A percentile compares a stretch with the other conserved stretches of the same genome.
Evolutionary conservation across 805 yeast genomes (phyloP).

Genomic region (Starmerella powellii): DNA sequence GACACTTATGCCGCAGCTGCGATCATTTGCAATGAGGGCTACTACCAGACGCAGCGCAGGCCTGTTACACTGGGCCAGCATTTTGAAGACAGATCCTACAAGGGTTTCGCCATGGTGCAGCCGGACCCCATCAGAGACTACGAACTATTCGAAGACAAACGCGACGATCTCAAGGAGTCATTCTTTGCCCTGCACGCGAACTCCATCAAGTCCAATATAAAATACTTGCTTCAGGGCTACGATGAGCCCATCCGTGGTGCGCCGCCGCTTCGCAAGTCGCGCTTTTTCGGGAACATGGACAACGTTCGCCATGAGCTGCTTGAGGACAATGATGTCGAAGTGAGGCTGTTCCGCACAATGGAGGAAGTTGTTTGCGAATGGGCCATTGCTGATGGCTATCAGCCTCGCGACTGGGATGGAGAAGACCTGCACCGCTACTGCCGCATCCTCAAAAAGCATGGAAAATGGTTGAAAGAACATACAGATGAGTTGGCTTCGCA

Average conservation of each 20-base stretch:
- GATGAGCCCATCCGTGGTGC: conserved; percentile 15
- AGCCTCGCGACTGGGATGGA: conserved; percentile 18
- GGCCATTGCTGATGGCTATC: conserved; percentile 11
- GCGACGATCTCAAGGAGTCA: conserved; percentile 1
- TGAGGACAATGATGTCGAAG: conserved; percentile 16
- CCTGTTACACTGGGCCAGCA: conserved; percentile 32
- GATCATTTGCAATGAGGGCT: conserved; percentile 45
- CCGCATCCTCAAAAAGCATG: conserved; percentile 13
- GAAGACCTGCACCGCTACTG: conserved; percentile 16
- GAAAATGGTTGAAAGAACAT: conserved; percentile 18
- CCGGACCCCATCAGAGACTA: conserved; percentile 56
- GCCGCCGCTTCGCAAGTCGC: conserved; percentile 13
- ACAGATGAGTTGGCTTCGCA: conserved; percentile 6
- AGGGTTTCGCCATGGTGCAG: conserved; percentile 48
- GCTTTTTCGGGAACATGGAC: conserved; percentile 18
- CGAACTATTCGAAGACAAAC: conserved; percentile 7
- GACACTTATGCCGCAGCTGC: conserved; percentile 68
- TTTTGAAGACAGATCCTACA: conserved; percentile 7
- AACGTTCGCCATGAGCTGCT: conserved; percentile 8
- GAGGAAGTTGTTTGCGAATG: conserved; percentile 20
- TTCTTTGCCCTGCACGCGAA: conserved; percentile 21
- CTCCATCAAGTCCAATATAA: conserved; percentile 20
- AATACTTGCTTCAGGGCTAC: conserved; percentile 13
- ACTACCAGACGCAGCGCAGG: conserved; percentile 38
- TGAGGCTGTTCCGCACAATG: conserved; percentile 14